Conservation (phyloP, 208 protist species). For the Histomonas meleagridis region DNA sequence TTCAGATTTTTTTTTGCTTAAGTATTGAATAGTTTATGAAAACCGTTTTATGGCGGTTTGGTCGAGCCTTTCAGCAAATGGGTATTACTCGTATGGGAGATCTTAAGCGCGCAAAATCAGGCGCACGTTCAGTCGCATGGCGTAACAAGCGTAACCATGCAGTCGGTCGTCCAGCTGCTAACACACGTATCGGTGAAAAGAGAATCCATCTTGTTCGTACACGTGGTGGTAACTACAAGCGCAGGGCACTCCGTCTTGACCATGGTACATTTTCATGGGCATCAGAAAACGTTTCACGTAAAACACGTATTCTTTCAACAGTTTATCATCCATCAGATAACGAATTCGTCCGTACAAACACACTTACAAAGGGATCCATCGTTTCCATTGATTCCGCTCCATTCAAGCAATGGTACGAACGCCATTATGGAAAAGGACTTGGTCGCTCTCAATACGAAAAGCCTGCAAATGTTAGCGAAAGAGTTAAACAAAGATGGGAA, state of each 20-base stretch:
- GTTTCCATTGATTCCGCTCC: slow-evolving; percentile 26
- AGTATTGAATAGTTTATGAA: too few species aligned
- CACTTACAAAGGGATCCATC: not conserved
- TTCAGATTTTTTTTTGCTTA: too few species aligned
- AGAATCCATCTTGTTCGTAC: not conserved
- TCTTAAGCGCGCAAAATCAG: slow-evolving; percentile 26
- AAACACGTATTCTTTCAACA: slow-evolving; percentile 28
- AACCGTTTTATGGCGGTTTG: not conserved
- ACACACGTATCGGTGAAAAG: slow-evolving; percentile 33
- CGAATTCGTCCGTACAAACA: slow-evolving; percentile 33
- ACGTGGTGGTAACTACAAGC: slow-evolving; percentile 32
- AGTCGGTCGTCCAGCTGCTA: not conserved
- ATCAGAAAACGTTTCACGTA: not conserved
- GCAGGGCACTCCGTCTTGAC: not conserved
- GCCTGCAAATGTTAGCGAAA: slow-evolving; percentile 8
- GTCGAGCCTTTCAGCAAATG: not conserved
- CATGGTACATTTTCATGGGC: slow-evolving; percentile 8
- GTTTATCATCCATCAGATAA: slow-evolving; percentile 14
- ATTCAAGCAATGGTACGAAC: slow-evolving; percentile 33
- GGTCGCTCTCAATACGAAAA: not conserved
- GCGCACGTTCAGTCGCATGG: not conserved
- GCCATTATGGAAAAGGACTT: not conserved
- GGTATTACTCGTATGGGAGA: slow-evolving; percentile 29
- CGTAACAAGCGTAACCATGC: slow-evolving; percentile 17
- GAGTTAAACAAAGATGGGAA: not conserved